A percentile compares a stretch with the other conserved stretches of the same genome.
Conservation (phyloP, 257 asterid genomes). For the Solanum tarapatanum region DNA sequence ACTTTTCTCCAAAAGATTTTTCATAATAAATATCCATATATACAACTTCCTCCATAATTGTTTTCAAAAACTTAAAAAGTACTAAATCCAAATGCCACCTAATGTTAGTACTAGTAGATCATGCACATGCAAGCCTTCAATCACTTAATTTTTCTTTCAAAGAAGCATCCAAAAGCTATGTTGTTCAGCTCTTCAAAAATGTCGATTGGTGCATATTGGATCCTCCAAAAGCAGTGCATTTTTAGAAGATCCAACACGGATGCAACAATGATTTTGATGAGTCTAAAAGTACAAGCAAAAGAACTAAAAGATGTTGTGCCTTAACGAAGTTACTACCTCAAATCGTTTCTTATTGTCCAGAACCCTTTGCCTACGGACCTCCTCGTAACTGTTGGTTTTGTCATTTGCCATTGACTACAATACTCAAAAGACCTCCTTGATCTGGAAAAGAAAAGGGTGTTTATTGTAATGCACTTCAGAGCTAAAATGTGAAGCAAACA, state of each 20-base stretch:
- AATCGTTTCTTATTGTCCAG: slow-evolving; percentile 56
- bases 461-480: neutral
- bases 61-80: neutral
- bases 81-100: neutral
- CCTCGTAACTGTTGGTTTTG: slow-evolving; percentile 43
- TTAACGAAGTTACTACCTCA: slow-evolving; percentile 32
- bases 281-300: neutral
- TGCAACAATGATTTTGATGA: neutral
- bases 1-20: neutral
- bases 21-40: neutral
- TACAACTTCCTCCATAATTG: neutral
- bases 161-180: neutral
- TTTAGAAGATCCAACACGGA: neutral
- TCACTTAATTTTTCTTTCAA: neutral
- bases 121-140: neutral
- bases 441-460: neutral
- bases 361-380: slow-evolving; percentile 61
- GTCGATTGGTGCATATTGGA: neutral
- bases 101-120: neutral
- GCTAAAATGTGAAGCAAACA: neutral
- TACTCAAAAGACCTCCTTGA: neutral
- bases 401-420: slow-evolving; percentile 32
- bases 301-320: neutral
- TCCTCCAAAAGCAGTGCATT: neutral
- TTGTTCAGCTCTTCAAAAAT: neutral